phyloP scores from a whole-genome alignment of 139 green algal genomes.

The Chlamydomonas incerta region DNA sequence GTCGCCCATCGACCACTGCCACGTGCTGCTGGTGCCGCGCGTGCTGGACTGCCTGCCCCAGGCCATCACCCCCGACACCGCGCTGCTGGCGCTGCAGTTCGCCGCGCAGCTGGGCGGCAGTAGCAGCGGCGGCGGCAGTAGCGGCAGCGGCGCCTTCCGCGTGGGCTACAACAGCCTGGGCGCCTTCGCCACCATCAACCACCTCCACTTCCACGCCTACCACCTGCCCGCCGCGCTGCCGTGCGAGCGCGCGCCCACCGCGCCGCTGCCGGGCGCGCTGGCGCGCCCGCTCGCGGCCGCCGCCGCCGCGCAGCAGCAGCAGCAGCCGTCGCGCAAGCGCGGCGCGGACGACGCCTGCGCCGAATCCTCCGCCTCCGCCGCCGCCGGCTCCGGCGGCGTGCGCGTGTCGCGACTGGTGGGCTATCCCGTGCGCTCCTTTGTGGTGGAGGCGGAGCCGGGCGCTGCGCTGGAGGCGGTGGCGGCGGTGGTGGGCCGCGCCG shows the following conservation, averaged over 20 bases:
- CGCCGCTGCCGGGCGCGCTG: constrained; percentile 50
- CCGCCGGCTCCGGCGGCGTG: constrained; percentile 31
- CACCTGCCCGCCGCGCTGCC: constrained; percentile 87
- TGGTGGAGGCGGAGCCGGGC: constrained; percentile 79
- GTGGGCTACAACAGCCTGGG: constrained; percentile 97
- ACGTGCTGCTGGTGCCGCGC: constrained; percentile 95
- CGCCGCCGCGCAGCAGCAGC: not conserved
- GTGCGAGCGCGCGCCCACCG: constrained; percentile 85
- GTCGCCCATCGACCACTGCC: constrained; percentile 97
- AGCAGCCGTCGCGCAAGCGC: constrained; percentile 15
- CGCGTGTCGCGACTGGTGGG: constrained; percentile 71
- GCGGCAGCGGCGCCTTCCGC: constrained; percentile 91
- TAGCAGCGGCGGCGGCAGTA: constrained; percentile 35
- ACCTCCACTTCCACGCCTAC: constrained; percentile 99
- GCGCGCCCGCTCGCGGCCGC: not conserved
- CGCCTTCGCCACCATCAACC: constrained; percentile 98
- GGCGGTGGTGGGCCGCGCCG: constrained; percentile 70
- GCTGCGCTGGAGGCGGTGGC: constrained; percentile 48
- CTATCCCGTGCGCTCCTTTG: constrained; percentile 91
- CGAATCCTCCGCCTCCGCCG: too few relatives aligned
- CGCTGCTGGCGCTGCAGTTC: constrained; percentile 93
- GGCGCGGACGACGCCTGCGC: not conserved
- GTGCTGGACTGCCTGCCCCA: constrained; percentile 81
- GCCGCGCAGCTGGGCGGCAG: constrained; percentile 72
- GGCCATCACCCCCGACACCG: constrained; percentile 67